Conservation (phyloP, 2,329 filamentous ascomycete species). For the Colletotrichum salicis region DNA sequence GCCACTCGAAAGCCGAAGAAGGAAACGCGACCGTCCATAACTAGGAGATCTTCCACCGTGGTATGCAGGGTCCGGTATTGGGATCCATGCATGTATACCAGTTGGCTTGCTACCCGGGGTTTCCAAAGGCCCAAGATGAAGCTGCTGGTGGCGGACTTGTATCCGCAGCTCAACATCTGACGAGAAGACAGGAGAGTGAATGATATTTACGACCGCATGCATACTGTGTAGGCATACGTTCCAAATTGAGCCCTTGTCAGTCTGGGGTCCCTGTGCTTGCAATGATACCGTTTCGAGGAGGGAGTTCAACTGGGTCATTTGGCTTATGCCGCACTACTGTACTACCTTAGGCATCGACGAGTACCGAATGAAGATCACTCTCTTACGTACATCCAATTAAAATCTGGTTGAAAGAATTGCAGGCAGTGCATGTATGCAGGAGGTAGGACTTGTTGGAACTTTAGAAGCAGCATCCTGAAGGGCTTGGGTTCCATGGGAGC, state of each 20-base stretch:
- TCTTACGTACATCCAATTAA: background rate
- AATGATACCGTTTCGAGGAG: background rate
- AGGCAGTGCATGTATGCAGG: background rate
- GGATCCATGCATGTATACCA: background rate
- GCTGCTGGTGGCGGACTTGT: conserved; percentile 13
- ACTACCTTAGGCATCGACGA: background rate
- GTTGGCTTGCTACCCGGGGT: background rate
- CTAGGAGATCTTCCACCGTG: background rate
- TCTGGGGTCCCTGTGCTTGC: background rate
- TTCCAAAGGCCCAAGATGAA: conserved; percentile 2
- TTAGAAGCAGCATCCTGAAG: background rate
- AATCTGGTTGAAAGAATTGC: background rate
- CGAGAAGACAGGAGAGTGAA: background rate
- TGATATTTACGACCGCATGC: background rate
- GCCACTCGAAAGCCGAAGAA: background rate
- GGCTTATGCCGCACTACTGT: background rate
- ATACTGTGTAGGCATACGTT: too few species aligned
- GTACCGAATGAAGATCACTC: conserved; percentile 14
- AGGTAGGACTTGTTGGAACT: background rate
- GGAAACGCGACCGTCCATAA: background rate
- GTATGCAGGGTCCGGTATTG: conserved; percentile 2
- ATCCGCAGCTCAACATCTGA: background rate
- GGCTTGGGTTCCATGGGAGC: background rate
- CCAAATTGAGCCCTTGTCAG: background rate
- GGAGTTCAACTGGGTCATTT: background rate